Conservation (phyloP, 495 filamentous ascomycete species). For the Penicillium paradoxum region DNA sequence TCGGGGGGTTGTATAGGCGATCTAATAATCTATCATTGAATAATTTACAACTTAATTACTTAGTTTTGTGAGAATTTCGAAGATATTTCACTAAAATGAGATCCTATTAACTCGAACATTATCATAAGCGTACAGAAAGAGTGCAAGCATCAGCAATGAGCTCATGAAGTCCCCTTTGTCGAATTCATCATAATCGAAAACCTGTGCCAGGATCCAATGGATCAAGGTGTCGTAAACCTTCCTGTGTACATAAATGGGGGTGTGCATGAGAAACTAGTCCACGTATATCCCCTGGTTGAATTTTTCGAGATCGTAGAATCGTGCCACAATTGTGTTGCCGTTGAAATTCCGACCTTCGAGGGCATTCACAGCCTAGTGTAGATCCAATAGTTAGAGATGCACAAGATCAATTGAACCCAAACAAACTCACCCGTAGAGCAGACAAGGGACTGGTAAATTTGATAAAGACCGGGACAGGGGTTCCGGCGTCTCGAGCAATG, state of each 20-base stretch:
- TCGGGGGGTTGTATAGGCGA: background rate
- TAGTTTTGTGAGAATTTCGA: background rate
- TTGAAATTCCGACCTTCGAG: conserved; percentile 81
- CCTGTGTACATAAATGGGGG: background rate
- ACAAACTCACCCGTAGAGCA: conserved; percentile 64
- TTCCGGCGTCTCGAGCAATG: conserved; percentile 53
- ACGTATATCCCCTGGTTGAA: conserved; percentile 72
- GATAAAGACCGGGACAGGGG: conserved; percentile 71
- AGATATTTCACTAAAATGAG: background rate
- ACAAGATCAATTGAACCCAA: background rate
- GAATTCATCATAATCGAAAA: background rate
- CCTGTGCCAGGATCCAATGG: background rate
- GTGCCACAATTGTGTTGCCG: conserved; percentile 71
- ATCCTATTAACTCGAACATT: background rate
- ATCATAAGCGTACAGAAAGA: background rate
- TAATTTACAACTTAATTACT: background rate
- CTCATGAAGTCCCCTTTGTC: background rate
- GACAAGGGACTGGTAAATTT: conserved; percentile 79
- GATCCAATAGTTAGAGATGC: background rate
- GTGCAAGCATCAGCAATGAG: background rate
- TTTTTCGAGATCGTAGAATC: conserved; percentile 73
- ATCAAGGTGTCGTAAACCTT: background rate
- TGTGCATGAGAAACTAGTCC: conserved; percentile 16
- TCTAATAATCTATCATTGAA: conserved; percentile 3
- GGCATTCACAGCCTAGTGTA: conserved; percentile 72